Base-by-base conservation (phyloP, 352 stramenopile genomes). In the Globisporangium abappressorium region DNA sequence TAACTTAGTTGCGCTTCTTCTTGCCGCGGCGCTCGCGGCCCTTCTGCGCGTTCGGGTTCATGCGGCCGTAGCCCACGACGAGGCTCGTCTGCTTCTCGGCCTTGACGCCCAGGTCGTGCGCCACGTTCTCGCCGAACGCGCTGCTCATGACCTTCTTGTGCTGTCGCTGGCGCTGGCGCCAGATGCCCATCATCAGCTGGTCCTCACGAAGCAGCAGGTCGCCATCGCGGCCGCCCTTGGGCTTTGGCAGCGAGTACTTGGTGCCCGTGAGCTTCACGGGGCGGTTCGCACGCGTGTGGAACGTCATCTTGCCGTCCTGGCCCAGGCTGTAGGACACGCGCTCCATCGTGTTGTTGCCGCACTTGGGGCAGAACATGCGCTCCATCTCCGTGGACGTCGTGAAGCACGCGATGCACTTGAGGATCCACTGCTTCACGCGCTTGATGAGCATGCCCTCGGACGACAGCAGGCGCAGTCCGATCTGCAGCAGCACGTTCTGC, bases 191-290 rank as follows among this genome's bases (percentile, higher is more conserved):
- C 68, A 99, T 78, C 9, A 99, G 82, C 78, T 99, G 97, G 82
- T 99, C 97, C 77, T 99, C 97, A 43, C 97, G 86, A 51, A 99
- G 85, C 56, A 99, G 78, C 24, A 99, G 70, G 71, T 99, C 97
- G 57, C 97, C 97, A 60, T 98, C 73, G 20, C 90, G 88, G 5
- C 91, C 93, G 61, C 93, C 92, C 70, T 96, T 97, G 30, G 96
- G 87, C 77, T 98, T 99, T 8, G 97, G 97, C 18, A 99, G 77
- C n/a, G 96, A 98, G 77, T 97, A 99, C 75, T 99, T 98, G 63
- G 94, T 98, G 49, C 98, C 98, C 59, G 92, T 89, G 49, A 98
- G 85, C 80, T 98, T 98, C 53, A 77, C 80, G 9, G 88, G 85
- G 22, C 88, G 86, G 67, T 94, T 94, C 34, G 85, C 78, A 28